Percentiles rank a stretch among this genome's conserved stretches.
Conservation (phyloP, 768 basidiomycete genomes). For the Calocybe cyanea region DNA sequence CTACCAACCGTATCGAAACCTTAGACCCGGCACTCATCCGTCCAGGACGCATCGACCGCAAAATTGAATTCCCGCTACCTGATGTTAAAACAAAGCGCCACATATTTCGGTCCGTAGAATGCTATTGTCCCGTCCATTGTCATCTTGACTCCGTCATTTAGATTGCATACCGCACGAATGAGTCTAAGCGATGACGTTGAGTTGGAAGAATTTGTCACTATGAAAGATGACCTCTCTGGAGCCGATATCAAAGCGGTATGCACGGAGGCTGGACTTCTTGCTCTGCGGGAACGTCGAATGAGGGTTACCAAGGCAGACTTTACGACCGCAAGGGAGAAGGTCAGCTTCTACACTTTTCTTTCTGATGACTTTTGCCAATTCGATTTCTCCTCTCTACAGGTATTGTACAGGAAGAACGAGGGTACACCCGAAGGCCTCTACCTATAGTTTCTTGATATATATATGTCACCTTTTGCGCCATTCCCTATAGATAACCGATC, state of each 20-base stretch:
- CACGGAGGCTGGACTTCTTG: conserved; percentile 96
- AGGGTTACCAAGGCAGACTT: conserved; percentile 91
- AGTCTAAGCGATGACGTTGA: conserved; percentile 84
- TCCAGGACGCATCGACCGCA: conserved; percentile 96
- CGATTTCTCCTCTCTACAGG: conserved; percentile 35
- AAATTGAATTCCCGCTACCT: conserved; percentile 97
- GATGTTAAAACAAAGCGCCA: conserved; percentile 99
- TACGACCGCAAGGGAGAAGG: conserved; percentile 90
- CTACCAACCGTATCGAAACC: conserved; percentile 96
- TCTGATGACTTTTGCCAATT: conserved; percentile 3
- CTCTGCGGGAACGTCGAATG: conserved; percentile 93
- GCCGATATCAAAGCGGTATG: conserved; percentile 99
- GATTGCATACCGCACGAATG: conserved; percentile 94
- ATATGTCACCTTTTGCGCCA: conserved; percentile 8
- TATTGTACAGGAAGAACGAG: conserved; percentile 96
- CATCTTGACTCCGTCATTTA: conserved; percentile 20
- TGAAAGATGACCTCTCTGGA: conserved; percentile 94
- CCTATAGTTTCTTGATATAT: conserved; percentile 40
- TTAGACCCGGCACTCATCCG: conserved; percentile 97
- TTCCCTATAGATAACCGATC: conserved; percentile 14
- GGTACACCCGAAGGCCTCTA: conserved; percentile 90
- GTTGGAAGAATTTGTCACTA: conserved; percentile 91
- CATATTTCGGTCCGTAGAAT: conserved; percentile 75
- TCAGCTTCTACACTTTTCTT: conserved; percentile 24
- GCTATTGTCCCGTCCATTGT: not conserved